These are phyloP conservation scores for Bjerkandera adusta DNA, from an alignment of 1,284 basidiomycete species.

Conservation along the genomic window DNA sequence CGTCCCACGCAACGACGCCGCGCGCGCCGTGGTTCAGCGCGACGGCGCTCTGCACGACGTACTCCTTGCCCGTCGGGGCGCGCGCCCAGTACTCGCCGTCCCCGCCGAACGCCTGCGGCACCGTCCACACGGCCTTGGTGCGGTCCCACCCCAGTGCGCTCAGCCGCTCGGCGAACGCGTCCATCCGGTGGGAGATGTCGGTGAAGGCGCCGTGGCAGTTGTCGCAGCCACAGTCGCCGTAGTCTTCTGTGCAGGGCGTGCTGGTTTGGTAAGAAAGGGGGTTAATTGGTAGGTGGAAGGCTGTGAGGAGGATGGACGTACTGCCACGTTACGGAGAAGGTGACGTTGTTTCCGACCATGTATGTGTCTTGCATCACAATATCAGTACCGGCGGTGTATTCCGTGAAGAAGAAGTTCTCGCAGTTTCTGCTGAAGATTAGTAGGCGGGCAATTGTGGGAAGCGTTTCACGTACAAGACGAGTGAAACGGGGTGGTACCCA, in stretches of 20 bases:
- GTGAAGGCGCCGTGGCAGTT: conserved; percentile 50
- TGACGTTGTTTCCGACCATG: conserved; percentile 68
- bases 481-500: conserved; percentile 72
- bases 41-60: conserved; percentile 59
- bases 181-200: conserved; percentile 65
- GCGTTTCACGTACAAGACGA: conserved; percentile 43
- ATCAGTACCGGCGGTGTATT: conserved; percentile 58
- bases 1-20: conserved; percentile 69
- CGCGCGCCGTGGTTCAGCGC: conserved; percentile 71
- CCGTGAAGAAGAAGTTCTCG: conserved; percentile 62
- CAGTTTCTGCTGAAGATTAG: conserved; percentile 45
- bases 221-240: conserved; percentile 69
- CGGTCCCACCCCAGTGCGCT: conserved; percentile 62
- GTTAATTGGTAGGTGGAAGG: background rate
- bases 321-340: conserved; percentile 52
- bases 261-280: conserved; percentile 15
- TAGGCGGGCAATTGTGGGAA: background rate
- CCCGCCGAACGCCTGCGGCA: conserved; percentile 73
- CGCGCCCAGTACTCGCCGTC: conserved; percentile 63
- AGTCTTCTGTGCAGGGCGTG: conserved; percentile 56
- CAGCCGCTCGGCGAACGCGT: conserved; percentile 55
- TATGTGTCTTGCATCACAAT: conserved; percentile 58
- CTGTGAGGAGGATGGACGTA: conserved; percentile 2
- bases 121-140: conserved; percentile 68
- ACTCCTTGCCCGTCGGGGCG: conserved; percentile 66